Evolutionary conservation across 805 yeast genomes (phyloP), one percentile per base, ranked within the genome.

Genomic region (Wickerhamomyces chambardii): DNA sequence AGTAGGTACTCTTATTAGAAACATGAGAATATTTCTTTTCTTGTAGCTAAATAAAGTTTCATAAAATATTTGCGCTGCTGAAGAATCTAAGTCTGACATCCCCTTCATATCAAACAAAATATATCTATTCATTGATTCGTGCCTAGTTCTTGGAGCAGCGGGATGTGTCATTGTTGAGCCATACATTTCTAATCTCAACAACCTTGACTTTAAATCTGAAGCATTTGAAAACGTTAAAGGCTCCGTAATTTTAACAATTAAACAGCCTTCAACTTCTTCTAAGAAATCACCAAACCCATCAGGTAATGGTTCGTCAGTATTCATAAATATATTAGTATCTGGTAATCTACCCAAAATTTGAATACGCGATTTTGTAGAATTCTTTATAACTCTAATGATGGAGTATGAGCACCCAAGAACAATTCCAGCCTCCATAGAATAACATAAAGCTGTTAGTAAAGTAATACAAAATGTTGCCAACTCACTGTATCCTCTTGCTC

Each of bases 141-240:
- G 53, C n/a, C 73, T 54, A n/a, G 50, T 45, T 19, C 67, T 57
- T 28, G 82, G 83, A 17, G 71, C 71, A 2, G 86, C 84, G 1
- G 95, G 95, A 49, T 87, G 95, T 14, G 71, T 72, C 33, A 66
- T 68, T 17, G 78, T 66, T 0, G 94, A 76, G 0, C 95, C 94
- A 47, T 83, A 84, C 36, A 72, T 59, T 51, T 87, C 95, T 21
- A 87, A 60, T 30, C 95, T 63, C 30, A 68, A 62, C 38, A 87
- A 60, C 27, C 90, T 64, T 37, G 72, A 64, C 41, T 80, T 75
- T 41, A 87, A 62, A 46, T 84, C 94, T 19, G 81, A 81, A 7
- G 89, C 70, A 54, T 89, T 87, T 28, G 95, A 85, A 56, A 87
- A 87, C 5, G 89, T 84, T 40, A 87, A 63, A 2, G 96, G 95